phyloP scores from a whole-genome alignment of 1,284 basidiomycete species.

The Cerrena zonata region DNA sequence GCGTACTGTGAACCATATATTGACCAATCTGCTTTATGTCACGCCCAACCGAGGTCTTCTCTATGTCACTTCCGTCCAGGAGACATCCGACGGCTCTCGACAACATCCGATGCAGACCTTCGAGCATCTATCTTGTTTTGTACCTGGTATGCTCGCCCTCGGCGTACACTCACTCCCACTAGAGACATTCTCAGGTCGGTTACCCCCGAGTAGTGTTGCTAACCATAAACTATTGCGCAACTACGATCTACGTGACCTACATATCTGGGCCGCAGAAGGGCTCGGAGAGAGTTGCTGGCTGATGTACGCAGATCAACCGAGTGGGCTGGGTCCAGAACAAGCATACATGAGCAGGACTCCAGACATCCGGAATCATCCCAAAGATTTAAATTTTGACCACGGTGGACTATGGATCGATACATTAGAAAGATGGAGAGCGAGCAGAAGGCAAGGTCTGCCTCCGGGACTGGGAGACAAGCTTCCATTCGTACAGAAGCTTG shows the following conservation, averaged over 20 bases:
- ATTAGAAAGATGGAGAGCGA: constrained; percentile 44
- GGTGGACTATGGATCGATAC: constrained; percentile 44
- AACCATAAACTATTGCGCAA: constrained; percentile 13
- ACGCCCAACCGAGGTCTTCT: constrained; percentile 60
- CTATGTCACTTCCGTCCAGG: constrained; percentile 57
- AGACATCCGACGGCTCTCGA: constrained; percentile 17
- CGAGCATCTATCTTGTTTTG: constrained; percentile 72
- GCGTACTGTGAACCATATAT: constrained; percentile 51
- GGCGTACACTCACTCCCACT: constrained; percentile 57
- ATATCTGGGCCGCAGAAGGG: constrained; percentile 61
- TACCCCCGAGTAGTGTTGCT: not conserved
- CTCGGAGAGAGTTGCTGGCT: constrained; percentile 61
- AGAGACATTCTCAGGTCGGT: constrained; percentile 32
- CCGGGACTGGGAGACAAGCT: constrained; percentile 48
- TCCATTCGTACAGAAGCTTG: constrained; percentile 16
- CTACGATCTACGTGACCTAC: constrained; percentile 47
- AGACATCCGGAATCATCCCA: not conserved
- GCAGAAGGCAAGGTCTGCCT: constrained; percentile 36
- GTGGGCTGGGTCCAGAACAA: constrained; percentile 58
- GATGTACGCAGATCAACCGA: constrained; percentile 55
- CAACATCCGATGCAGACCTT: constrained; percentile 42
- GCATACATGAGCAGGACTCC: constrained; percentile 31
- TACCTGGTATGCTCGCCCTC: constrained; percentile 66
- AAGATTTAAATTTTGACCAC: constrained; percentile 11
- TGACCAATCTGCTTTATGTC: constrained; percentile 61